Conservation (phyloP, 2,329 filamentous ascomycete species). For the Pezicula radicicola region DNA sequence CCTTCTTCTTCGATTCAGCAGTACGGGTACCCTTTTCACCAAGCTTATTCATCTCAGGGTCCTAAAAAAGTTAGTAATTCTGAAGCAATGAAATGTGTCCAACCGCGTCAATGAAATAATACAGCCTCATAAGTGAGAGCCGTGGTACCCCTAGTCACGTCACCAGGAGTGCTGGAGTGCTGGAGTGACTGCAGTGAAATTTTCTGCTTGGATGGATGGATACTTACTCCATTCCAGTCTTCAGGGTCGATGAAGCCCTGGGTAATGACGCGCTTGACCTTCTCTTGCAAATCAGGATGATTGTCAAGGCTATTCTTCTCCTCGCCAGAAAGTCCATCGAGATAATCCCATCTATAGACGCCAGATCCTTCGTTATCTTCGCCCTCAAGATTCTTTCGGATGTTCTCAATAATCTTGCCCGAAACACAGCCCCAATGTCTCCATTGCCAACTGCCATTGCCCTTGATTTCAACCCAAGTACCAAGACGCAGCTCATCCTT, state of each 20-base stretch:
- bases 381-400: slow-evolving; percentile 54
- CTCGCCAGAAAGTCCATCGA: slow-evolving; percentile 73
- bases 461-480: slow-evolving; percentile 60
- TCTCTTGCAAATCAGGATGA: slow-evolving; percentile 65
- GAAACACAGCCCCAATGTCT: slow-evolving; percentile 94
- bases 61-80: slow-evolving; percentile 13
- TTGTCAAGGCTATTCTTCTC: slow-evolving; percentile 51
- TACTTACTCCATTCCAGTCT: slow-evolving; percentile 83
- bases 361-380: slow-evolving; percentile 48
- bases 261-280: slow-evolving; percentile 68
- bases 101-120: too few species aligned
- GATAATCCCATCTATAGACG: slow-evolving; percentile 31
- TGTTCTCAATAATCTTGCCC: slow-evolving; percentile 65
- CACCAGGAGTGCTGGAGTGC: too few species aligned
- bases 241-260: slow-evolving; percentile 80
- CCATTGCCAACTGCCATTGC: slow-evolving; percentile 68
- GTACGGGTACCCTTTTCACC: slow-evolving; percentile 23
- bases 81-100: background rate
- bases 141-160: too few species aligned
- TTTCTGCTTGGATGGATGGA: background rate
- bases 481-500: slow-evolving; percentile 82
- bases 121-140: too few species aligned
- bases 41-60: slow-evolving; percentile 30
- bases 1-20: slow-evolving; percentile 18
- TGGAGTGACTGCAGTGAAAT: too few species aligned